Base-by-base conservation (phyloP, 805 yeast species). In the Saturnispora ahearnii region DNA sequence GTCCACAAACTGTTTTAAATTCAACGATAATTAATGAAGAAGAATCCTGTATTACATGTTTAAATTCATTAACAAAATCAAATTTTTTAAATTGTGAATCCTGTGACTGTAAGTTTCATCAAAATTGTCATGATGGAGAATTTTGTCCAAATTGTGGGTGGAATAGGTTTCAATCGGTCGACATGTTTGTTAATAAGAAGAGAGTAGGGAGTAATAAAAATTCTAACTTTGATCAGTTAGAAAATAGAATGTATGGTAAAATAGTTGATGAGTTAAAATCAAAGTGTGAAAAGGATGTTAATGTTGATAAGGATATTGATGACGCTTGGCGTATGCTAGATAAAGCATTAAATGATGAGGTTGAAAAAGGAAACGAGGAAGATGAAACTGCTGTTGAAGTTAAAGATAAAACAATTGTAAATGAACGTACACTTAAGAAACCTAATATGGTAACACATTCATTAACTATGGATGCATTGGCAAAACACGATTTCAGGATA, bases 81-180 rank as follows among this genome's bases (percentile, higher is more conserved):
- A 36, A 22, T 9, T 57, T 61, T 46, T 65, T 65, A 9, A 55
- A 62, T 15, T 67, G 71, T 48, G 52, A 53, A 4, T 63, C 63
- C 18, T 67, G 71, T 44, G 59, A 67, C 8, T 54, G 61, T 31
- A 62, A 64, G 18, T 66, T 58, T 51, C 71, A 67, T 49, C 51
- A 60, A 1, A 55, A 59, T 2, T 67, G 71, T 51, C 44, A 51
- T 30, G 52, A 53, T 47, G 58, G 51, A 8, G 66, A 60, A 54
- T 58, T 58, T 37, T 67, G 71, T 52, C 71, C 71, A 1, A 61
- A 66, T 62, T 67, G 71, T 51, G 70, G 67, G 36, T 53, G 59
- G 57, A 26, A 46, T 55, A 24, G 60, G 56, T 38, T 52, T 59
- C 5, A 53, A 36, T 4, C 7, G 30, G 13, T 31, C 40, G 11